Conservation (phyloP, 78 protist genomes). For the Chrysochromulina tobinii region DNA sequence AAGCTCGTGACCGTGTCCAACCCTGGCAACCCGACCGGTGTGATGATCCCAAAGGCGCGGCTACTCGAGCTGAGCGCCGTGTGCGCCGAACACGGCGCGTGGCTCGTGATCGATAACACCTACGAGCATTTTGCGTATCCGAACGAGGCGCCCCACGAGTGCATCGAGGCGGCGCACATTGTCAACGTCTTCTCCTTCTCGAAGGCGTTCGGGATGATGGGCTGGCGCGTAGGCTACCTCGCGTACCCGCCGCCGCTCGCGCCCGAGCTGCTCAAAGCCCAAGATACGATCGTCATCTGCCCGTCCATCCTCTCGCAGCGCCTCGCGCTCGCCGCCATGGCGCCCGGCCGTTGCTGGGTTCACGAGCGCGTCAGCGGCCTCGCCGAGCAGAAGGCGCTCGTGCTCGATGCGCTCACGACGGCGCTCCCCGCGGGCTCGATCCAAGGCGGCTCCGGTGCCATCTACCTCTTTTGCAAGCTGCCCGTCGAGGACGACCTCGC, state of each 20-base stretch:
- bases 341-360: neutral
- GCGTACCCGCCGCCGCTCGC: neutral
- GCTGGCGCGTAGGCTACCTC: conserved; percentile 26
- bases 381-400: neutral
- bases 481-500: neutral
- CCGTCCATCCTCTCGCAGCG: conserved; percentile 19
- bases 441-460: conserved; percentile 14
- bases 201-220: conserved; percentile 35
- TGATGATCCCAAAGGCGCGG: neutral
- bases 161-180: neutral
- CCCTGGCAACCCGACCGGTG: conserved; percentile 22
- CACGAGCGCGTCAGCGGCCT: neutral
- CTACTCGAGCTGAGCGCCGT: neutral
- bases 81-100: neutral
- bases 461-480: too few relatives aligned
- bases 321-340: conserved; percentile 4
- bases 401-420: neutral
- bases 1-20: conserved; percentile 1
- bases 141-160: neutral
- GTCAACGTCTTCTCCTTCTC: conserved; percentile 40
- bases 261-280: conserved; percentile 1
- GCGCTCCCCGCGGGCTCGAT: neutral
- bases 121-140: conserved; percentile 10
- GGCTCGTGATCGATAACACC: conserved; percentile 27
- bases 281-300: conserved; percentile 38